Base-by-base conservation (phyloP, 1,139 yeast genomes). In the Spencermartinsiella ligniputridi region DNA sequence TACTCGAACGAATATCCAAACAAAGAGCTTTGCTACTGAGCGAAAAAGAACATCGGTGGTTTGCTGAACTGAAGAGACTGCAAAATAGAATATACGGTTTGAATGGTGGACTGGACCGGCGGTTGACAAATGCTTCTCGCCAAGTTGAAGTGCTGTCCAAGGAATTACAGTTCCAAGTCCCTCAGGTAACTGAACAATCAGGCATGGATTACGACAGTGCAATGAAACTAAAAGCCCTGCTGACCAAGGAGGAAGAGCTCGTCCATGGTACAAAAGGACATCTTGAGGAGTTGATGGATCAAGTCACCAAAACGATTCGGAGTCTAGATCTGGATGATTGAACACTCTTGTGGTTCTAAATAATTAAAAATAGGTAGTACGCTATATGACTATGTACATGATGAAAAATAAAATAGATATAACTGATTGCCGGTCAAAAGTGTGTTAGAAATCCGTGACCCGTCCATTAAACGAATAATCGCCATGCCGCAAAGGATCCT, bases 391-490 rank as follows among this genome's bases (percentile, higher is more conserved):
- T n/a, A n/a, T n/a, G n/a, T n/a, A n/a, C n/a, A n/a, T n/a, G n/a
- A n/a, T n/a, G n/a, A n/a, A n/a, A n/a, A n/a, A n/a, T n/a, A n/a
- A n/a, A n/a, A n/a, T n/a, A n/a, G n/a, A n/a, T n/a, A n/a, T n/a
- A n/a, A n/a, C n/a, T n/a, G n/a, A n/a, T n/a, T n/a, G n/a, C n/a
- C n/a, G n/a, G n/a, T n/a, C n/a, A n/a, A n/a, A n/a, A 22, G 15
- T 15, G 18, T 12, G 12, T 47, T 68, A 92, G 61, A 92, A 94
- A 63, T 94, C 99, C 2, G 97, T 90, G 24, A 88, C 96, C 61
- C 97, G 78, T 0, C 98, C 98, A 61, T 92, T 90, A 63, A 83
- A 94, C 3, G 96, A 81, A 79, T 95, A 94, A 57, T 94, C 99
- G 36, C 90, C 92, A 60, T 88, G 95, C 56, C 81, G 79, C 54